phyloP scores from a whole-genome alignment of 1,139 yeast species.

The Blastobotrys ciferrii region DNA sequence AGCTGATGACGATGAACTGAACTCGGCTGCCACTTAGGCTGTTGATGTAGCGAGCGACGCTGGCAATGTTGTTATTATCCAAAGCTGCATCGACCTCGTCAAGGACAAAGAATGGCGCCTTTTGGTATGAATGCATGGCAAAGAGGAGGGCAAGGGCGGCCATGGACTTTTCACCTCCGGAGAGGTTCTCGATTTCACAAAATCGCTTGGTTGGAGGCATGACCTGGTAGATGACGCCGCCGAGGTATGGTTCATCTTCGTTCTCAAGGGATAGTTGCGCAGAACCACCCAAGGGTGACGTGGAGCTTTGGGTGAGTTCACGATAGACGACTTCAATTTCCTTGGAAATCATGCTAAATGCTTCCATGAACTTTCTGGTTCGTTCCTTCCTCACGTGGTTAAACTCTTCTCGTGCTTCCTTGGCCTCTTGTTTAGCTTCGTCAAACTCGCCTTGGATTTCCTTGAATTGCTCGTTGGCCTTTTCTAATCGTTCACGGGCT shows the following conservation, averaged over 20 bases:
- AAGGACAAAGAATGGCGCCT: constrained; percentile 91
- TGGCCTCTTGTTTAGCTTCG: constrained; percentile 60
- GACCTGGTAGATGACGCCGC: constrained; percentile 87
- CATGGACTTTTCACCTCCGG: constrained; percentile 97
- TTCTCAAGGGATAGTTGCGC: constrained; percentile 86
- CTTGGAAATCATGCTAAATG: constrained; percentile 72
- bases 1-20: constrained; percentile 91
- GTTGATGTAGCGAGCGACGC: constrained; percentile 79
- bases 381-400: constrained; percentile 60
- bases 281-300: constrained; percentile 76
- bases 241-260: constrained; percentile 76
- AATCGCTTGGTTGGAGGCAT: constrained; percentile 97
- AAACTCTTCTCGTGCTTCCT: constrained; percentile 55
- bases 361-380: constrained; percentile 59
- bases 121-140: constrained; percentile 87
- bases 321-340: constrained; percentile 80
- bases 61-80: constrained; percentile 82
- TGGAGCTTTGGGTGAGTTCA: constrained; percentile 67
- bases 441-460: constrained; percentile 66
- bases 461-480: constrained; percentile 60
- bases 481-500: constrained; percentile 73
- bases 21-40: constrained; percentile 74
- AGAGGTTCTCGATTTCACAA: constrained; percentile 85
- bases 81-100: constrained; percentile 98
- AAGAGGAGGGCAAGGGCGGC: constrained; percentile 92